phyloP scores from a whole-genome alignment of 2,329 filamentous ascomycete species.

The Cadophora malorum region DNA sequence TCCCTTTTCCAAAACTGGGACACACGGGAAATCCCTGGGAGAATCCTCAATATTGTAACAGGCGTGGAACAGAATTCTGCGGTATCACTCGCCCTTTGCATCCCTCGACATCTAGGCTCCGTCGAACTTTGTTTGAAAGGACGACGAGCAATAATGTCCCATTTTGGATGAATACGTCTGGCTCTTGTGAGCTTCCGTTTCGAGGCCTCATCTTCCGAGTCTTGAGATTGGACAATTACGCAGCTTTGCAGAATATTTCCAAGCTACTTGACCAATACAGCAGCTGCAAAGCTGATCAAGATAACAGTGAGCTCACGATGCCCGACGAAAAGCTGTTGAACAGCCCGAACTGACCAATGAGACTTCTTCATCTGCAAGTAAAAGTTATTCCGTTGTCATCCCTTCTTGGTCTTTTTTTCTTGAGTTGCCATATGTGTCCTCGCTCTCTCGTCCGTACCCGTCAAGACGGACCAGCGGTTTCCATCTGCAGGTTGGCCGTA shows the following conservation, averaged over 20 bases:
- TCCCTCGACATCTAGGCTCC: not conserved
- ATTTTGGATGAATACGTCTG: not conserved
- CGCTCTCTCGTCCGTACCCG: slow-evolving; percentile 9
- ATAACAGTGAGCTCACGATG: not conserved
- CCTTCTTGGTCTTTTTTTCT: slow-evolving; percentile 5
- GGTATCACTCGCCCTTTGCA: slow-evolving; percentile 5
- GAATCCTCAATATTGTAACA: slow-evolving; percentile 10
- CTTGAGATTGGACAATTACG: not conserved
- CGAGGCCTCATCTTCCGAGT: slow-evolving; percentile 1
- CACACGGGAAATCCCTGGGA: not conserved
- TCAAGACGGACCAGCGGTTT: slow-evolving; percentile 14
- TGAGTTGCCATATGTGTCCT: slow-evolving; percentile 2
- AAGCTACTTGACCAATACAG: not conserved
- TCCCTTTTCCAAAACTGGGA: slow-evolving; percentile 11
- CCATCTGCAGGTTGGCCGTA: slow-evolving; percentile 7
- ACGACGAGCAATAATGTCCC: not conserved
- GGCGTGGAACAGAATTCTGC: slow-evolving; percentile 4
- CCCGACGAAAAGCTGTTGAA: not conserved
- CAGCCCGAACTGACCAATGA: not conserved
- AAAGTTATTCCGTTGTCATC: not conserved
- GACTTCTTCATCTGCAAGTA: slow-evolving; percentile 17
- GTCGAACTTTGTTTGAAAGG: not conserved
- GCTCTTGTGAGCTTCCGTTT: slow-evolving; percentile 13
- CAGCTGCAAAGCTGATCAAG: slow-evolving; percentile 9
- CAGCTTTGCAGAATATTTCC: not conserved